Evolutionary conservation across 1,139 yeast genomes (phyloP).

Genomic region (Geotrichum macrosporum): DNA sequence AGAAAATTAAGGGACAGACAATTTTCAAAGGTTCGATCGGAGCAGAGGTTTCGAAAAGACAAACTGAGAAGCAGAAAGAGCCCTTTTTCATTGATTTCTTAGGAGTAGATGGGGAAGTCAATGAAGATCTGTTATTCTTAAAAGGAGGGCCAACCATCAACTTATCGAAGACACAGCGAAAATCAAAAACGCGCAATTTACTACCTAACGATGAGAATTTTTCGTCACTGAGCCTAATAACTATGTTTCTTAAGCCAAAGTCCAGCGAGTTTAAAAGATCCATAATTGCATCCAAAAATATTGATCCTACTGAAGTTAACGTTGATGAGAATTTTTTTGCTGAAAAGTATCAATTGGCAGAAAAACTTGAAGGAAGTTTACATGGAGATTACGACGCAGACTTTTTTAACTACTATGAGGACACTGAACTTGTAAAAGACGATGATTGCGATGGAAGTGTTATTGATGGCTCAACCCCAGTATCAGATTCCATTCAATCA

Average conservation of each 20-base stretch:
- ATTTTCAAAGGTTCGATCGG: conserved; percentile 27
- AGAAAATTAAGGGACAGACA: conserved; percentile 46
- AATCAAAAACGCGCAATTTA: conserved; percentile 43
- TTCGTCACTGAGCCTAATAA: conserved; percentile 62
- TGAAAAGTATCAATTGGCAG: conserved; percentile 35
- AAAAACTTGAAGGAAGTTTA: conserved; percentile 26
- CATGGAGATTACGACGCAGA: conserved; percentile 44
- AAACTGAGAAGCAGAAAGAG: conserved; percentile 40
- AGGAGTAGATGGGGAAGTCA: conserved; percentile 42
- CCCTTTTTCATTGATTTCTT: conserved; percentile 50
- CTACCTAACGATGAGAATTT: conserved; percentile 76
- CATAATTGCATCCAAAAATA: background rate
- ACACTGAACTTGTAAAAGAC: conserved; percentile 26
- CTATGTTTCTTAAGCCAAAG: conserved; percentile 65
- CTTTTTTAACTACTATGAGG: conserved; percentile 41
- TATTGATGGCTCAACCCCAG: conserved; percentile 6
- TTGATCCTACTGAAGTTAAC: conserved; percentile 25
- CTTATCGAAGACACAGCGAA: conserved; percentile 45
- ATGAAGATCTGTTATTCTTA: conserved; percentile 50
- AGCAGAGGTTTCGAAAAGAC: conserved; percentile 26
- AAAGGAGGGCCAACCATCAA: conserved; percentile 43
- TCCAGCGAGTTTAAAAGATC: conserved; percentile 27
- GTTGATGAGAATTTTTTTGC: conserved; percentile 74
- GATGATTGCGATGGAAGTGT: conserved; percentile 25
- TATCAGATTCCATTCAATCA: background rate